Evolutionary conservation across 2,329 filamentous ascomycete species (phyloP), one percentile per base, ranked within the genome.

Genomic region (Sclerotiophoma versabilis): DNA sequence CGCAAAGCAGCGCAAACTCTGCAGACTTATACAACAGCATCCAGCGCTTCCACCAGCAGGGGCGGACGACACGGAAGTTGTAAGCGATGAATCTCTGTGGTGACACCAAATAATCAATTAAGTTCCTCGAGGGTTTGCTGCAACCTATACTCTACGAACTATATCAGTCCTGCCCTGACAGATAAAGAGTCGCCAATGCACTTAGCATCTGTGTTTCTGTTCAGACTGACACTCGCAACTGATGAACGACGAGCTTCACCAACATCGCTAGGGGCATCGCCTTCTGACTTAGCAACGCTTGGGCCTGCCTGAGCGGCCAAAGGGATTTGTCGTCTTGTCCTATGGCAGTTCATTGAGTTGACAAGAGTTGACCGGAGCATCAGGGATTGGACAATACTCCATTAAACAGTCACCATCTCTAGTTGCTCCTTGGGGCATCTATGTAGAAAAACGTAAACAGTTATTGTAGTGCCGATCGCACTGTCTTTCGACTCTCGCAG

Each of bases 91-190:
- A 77, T 9, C 66, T 74, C 15, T 71, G 75, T 76, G 0, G 77
- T 76, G 0, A 80, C 76, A 14, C 75, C 80, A 56, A 83, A 83
- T 49, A 82, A 75, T 60, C 81, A 81, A 54, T 81, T 79, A 17
- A 81, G 70, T 56, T 81, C 79, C 60, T 81, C 79, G 11, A 81
- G 75, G 0, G 79, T 79, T 8, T 76, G 68, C 57, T 80, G 77
- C 64, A 81, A 80, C 15, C 29, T 47, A 14, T 29, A 17, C 5
- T n/a, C n/a, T n/a, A n/a, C n/a, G n/a, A n/a, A 4, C 23, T 37
- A 22, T 32, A 37, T 61, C 33, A 59, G 43, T 15, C 37, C 10
- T 7, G n/a, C 5, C 2, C 3, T 34, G 15, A n/a, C 32, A 34
- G 17, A 27, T 19, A n/a, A n/a, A n/a, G n/a, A n/a, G n/a, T n/a